Evolutionary conservation across 2,329 filamentous ascomycete genomes (phyloP).

Genomic region (Penicillium carneum): DNA sequence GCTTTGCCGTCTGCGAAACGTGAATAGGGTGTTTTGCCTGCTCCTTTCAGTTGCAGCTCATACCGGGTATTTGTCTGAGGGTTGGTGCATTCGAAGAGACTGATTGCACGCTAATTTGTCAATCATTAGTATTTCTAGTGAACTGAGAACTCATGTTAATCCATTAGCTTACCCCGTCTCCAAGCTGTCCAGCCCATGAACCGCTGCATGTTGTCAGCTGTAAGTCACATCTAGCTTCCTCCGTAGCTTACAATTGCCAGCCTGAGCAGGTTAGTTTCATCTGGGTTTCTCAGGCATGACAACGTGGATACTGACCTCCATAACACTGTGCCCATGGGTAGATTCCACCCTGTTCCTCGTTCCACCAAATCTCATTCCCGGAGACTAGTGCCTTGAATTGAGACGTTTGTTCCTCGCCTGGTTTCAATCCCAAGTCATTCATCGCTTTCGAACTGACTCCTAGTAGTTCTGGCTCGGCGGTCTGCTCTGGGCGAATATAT

Average conservation of each 20-base stretch:
- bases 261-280: slow-evolving; percentile 39
- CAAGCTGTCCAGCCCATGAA: slow-evolving; percentile 92
- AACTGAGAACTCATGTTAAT: slow-evolving; percentile 18
- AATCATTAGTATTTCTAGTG: slow-evolving; percentile 17
- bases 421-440: slow-evolving; percentile 77
- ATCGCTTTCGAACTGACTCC: slow-evolving; percentile 80
- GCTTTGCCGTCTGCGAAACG: slow-evolving; percentile 96
- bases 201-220: slow-evolving; percentile 63
- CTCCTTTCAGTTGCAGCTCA: slow-evolving; percentile 93
- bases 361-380: slow-evolving; percentile 81
- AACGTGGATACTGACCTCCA: slow-evolving; percentile 71
- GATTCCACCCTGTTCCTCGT: slow-evolving; percentile 75
- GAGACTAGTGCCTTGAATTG: slow-evolving; percentile 80
- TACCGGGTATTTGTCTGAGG: slow-evolving; percentile 74
- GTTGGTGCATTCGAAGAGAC: slow-evolving; percentile 87
- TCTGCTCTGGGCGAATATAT: slow-evolving; percentile 81
- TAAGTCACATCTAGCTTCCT: neutral
- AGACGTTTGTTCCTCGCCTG: slow-evolving; percentile 71
- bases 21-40: slow-evolving; percentile 90
- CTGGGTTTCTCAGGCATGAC: neutral
- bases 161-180: slow-evolving; percentile 70
- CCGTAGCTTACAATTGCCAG: slow-evolving; percentile 58
- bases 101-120: slow-evolving; percentile 73
- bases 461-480: slow-evolving; percentile 77
- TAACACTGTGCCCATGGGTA: slow-evolving; percentile 99